These are phyloP conservation scores for Neoascochyta sp. DNA, from an alignment of 2,329 filamentous ascomycete genomes.

Conservation along the genomic window DNA sequence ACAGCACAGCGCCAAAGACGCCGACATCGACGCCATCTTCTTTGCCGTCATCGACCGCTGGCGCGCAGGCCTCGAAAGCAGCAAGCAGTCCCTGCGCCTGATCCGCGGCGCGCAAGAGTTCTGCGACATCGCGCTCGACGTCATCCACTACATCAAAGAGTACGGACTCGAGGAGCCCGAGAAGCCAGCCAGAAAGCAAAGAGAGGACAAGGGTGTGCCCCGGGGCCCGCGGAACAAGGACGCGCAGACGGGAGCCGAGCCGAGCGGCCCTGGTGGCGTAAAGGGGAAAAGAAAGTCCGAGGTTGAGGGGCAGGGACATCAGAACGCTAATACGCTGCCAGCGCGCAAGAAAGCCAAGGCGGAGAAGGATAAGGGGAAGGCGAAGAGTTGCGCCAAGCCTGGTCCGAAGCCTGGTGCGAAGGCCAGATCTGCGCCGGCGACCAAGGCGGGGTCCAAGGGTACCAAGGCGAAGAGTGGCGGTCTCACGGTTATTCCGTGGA, in stretches of 20 bases:
- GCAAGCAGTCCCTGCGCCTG: conserved; percentile 12
- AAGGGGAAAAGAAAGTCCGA: conserved; percentile 4
- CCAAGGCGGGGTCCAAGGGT: too few relatives aligned
- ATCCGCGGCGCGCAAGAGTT: conserved; percentile 34
- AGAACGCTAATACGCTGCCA: conserved; percentile 3
- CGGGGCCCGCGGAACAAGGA: conserved; percentile 8
- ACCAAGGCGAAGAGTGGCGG: too few relatives aligned
- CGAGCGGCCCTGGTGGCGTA: neutral
- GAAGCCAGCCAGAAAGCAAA: conserved; percentile 8
- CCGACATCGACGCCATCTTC: conserved; percentile 31
- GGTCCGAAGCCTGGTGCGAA: too few relatives aligned
- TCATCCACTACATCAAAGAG: conserved; percentile 30
- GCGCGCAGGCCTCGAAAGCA: conserved; percentile 19
- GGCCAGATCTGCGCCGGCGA: too few relatives aligned
- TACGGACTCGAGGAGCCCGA: conserved; percentile 15
- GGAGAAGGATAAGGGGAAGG: conserved; percentile 2
- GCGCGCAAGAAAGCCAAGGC: conserved; percentile 20
- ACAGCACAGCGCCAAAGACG: conserved; percentile 7
- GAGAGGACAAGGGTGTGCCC: conserved; percentile 16
- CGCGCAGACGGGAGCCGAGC: neutral
- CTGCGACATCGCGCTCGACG: conserved; percentile 29
- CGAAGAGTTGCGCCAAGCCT: too few relatives aligned
- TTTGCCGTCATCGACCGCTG: conserved; percentile 31
- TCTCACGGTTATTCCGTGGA: too few relatives aligned
- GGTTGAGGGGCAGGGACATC: neutral